Percentiles rank a stretch among this genome's conserved stretches.
Conservation (phyloP, 2,329 filamentous ascomycete species). For the Harringtonia lauricola region DNA sequence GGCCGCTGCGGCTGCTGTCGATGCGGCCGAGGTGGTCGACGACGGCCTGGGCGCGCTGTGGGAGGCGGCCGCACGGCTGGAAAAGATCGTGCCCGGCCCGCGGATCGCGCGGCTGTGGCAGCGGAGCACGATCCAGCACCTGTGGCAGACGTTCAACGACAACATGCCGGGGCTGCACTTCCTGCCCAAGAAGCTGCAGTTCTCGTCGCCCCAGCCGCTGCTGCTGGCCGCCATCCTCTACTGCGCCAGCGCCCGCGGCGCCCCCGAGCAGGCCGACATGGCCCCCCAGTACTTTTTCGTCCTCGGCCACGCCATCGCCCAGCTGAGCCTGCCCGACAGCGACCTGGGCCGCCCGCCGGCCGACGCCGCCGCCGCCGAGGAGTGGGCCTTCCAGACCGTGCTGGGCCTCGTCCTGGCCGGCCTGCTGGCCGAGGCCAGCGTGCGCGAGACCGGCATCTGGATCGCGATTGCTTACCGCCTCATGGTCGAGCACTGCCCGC, state of each 20-base stretch:
- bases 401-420: constrained; percentile 10
- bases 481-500: constrained; percentile 10
- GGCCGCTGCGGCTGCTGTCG: not conserved
- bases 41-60: constrained; percentile 4
- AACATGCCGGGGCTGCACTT: constrained; percentile 33
- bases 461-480: constrained; percentile 11
- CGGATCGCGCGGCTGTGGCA: constrained; percentile 5
- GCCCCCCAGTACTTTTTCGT: constrained; percentile 11
- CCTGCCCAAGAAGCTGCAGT: constrained; percentile 28
- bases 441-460: constrained; percentile 8
- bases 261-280: constrained; percentile 4
- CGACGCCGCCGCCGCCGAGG: constrained; percentile 2
- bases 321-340: constrained; percentile 10
- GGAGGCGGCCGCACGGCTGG: constrained; percentile 4
- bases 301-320: constrained; percentile 9
- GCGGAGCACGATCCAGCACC: constrained; percentile 3
- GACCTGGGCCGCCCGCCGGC: constrained; percentile 5
- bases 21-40: not conserved
- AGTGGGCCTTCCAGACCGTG: constrained; percentile 13
- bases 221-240: constrained; percentile 32
- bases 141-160: constrained; percentile 23
- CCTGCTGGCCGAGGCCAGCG: constrained; percentile 9
- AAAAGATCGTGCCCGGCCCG: not conserved
- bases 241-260: constrained; percentile 17
- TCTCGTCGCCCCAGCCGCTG: constrained; percentile 29